Evolutionary conservation across 345 rosid genomes (phyloP).

Genomic region (Brassica carinata): DNA sequence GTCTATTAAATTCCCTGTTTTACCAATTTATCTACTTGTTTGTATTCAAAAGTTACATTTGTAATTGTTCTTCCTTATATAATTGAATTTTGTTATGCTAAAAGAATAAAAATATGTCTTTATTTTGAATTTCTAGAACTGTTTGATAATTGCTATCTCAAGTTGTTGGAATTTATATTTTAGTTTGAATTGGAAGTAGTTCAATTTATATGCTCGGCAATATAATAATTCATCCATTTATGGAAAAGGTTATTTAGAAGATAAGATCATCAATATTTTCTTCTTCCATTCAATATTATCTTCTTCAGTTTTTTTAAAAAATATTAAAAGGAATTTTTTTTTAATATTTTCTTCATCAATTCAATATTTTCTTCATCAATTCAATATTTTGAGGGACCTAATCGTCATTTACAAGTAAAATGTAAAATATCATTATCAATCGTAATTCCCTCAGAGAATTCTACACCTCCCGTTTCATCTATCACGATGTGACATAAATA

Average conservation of each 20-base stretch:
- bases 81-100: background rate
- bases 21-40: background rate
- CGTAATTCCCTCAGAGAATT: conserved; percentile 28
- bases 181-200: conserved; percentile 9
- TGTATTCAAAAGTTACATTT: background rate
- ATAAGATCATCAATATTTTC: background rate
- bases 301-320: too few species aligned
- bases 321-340: too few species aligned
- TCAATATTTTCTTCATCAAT: too few species aligned
- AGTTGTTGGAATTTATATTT: conserved; percentile 4
- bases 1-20: background rate
- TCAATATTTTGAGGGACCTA: conserved; percentile 5
- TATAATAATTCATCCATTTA: background rate
- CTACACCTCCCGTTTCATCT: conserved; percentile 36
- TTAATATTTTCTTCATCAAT: background rate
- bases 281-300: background rate
- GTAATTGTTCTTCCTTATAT: background rate
- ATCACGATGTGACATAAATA: conserved; percentile 14
- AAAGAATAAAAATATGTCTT: background rate
- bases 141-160: background rate
- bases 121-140: background rate
- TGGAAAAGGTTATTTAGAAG: background rate
- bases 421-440: conserved; percentile 21
- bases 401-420: conserved; percentile 1
- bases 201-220: background rate